Base-by-base conservation (phyloP, 1,284 basidiomycete species). In the Serendipita sp. region DNA sequence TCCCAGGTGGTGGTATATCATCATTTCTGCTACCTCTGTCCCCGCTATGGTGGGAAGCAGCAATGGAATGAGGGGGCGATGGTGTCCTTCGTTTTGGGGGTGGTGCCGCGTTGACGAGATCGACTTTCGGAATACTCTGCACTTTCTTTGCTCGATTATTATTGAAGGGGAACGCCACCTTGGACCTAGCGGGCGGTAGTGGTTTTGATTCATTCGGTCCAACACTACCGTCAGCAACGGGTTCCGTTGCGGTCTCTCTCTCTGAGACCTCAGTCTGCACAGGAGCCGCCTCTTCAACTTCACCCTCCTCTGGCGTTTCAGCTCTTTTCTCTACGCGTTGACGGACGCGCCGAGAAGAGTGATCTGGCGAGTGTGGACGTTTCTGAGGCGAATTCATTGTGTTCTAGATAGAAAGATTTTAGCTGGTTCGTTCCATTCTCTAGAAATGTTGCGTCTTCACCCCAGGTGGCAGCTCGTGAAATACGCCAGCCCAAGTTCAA, bases 131-230 rank as follows among this genome's bases (percentile, higher is more conserved):
- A 26, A 58, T 26, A n/a, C n/a, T 32, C 32, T 58, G 17, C 4
- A 58, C 32, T 32, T 30, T 58, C n/a, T 49, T 17, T 34, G 26
- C 53, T 32, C n/a, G 15, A 15, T 30, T 17, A 12, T 13, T n/a
- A 10, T 58, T 58, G 53, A 58, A 58, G 22, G 53, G 53, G 17
- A 58, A 58, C 29, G 53, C 53, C 15, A 58, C 53, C 32, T 58
- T 58, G 10, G 26, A n/a, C 32, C 32, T 58, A 26, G 26, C 53
- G n/a, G 29, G 26, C 53, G 34, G 53, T 34, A 32, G 53, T n/a
- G 22, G 53, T 30, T 26, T 8, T 10, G 26, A 22, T 26, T 30
- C 15, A 34, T 34, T 58, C 15, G 32, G 8, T 49, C 45, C 45
- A 41, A 13, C 38, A 13, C 13, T 41, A n/a, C 29, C 15, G 47